phyloP scores from a whole-genome alignment of 2,329 filamentous ascomycete species.

The Alternaria arborescens region DNA sequence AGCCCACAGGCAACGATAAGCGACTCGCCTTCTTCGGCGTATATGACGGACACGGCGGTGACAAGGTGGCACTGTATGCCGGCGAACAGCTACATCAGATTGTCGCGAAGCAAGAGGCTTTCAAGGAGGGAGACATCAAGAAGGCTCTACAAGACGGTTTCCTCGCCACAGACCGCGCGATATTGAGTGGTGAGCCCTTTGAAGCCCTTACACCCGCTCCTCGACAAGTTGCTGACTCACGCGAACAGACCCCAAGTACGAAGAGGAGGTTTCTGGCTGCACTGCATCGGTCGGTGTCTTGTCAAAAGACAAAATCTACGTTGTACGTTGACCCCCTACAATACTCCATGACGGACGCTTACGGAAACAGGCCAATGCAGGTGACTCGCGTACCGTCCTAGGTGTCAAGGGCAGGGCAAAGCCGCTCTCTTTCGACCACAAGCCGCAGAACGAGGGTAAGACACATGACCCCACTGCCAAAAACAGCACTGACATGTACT shows the following conservation, averaged over 20 bases:
- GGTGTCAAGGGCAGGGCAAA: conserved; percentile 98
- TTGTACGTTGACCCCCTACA: conserved; percentile 70
- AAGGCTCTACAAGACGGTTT: conserved; percentile 98
- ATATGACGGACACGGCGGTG: conserved; percentile 96
- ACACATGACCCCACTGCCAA: neutral
- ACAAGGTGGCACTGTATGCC: conserved; percentile 93
- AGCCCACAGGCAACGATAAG: conserved; percentile 70
- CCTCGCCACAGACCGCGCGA: conserved; percentile 92
- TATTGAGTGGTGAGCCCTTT: conserved; percentile 79
- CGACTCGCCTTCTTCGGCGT: conserved; percentile 96
- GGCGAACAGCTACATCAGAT: conserved; percentile 95
- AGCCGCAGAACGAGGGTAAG: conserved; percentile 94
- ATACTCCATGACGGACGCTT: conserved; percentile 11
- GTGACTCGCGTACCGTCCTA: conserved; percentile 92
- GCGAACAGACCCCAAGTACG: conserved; percentile 85
- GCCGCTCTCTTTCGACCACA: conserved; percentile 98
- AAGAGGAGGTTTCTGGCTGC: conserved; percentile 97
- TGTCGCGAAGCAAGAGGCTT: conserved; percentile 91
- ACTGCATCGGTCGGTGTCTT: conserved; percentile 92
- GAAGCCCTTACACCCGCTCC: neutral
- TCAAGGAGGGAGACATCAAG: conserved; percentile 88
- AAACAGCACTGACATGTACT: conserved; percentile 30
- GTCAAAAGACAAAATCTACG: conserved; percentile 89
- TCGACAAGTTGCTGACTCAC: conserved; percentile 39
- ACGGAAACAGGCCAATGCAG: conserved; percentile 82